Evolutionary conservation across 148 eudicot genomes (phyloP), one percentile per base, ranked within the genome.

Genomic region (Rhododendron simsii): DNA sequence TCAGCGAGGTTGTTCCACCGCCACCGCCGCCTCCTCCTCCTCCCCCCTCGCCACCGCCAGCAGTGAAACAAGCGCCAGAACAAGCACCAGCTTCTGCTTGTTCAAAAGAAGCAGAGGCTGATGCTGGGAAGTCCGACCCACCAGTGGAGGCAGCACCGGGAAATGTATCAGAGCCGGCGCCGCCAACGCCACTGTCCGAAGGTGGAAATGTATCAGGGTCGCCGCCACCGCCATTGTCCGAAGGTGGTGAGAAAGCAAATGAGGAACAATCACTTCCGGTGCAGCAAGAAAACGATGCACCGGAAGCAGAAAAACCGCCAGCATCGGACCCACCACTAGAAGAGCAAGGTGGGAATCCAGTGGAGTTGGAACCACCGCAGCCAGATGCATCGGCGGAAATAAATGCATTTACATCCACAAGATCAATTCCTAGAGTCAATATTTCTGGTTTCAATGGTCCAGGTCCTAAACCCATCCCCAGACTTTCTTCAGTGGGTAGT

Each of bases 391-490:
- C 37, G 10, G 53, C 59, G 28, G 84, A 85, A 28, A 13, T 90
- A 45, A 91, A 85, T 91, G 91, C 95, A 48, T 90, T 92, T 0
- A 65, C 87, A 15, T 83, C 90, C 65, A 86, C 96, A 3, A 87
- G 89, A 85, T 83, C 91, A 1, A 30, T 87, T 0, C 91, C 95
- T 1, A 94, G 94, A 26, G 87, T 90, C 80, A 92, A 88, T 78
- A 55, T 90, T 3, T 81, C 90, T 7, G 91, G 89, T 3, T 71
- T 85, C 28, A 88, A 39, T 20, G 89, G 82, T 51, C 45, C 45
- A 5, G 90, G 85, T 61, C 93, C 96, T 3, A 91, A 85, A 41
- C 91, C 94, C 2, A 89, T 93, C 37, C 91, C 93, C 0, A 91
- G 98, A 5, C 89, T 81, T 14, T 81, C 92, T 86, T 85, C 90